Evolutionary conservation across 2,329 filamentous ascomycete genomes (phyloP), one percentile per base, ranked within the genome.

Genomic region (Pseudogymnoascus sp.): DNA sequence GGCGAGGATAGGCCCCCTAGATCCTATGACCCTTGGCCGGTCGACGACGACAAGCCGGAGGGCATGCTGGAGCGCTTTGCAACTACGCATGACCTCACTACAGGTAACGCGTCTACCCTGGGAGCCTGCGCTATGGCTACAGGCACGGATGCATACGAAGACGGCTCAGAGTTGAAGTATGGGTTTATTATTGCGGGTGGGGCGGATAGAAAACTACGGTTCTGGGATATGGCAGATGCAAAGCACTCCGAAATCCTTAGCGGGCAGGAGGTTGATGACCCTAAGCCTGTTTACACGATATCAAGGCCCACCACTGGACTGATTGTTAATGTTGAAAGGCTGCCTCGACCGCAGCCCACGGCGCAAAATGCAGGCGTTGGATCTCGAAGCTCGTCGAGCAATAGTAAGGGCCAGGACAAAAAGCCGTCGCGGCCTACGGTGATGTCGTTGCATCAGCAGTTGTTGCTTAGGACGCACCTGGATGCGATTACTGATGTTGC

Each of bases 401-500:
- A 72, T 62, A 56, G 50, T 5, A 56, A 56, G 50, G 16, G 50
- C 50, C 50, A 33, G 50, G 73, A 74, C 53, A 72, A 67, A 16
- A 68, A 83, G 68, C 83, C 87, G 53, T 83, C 89, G 1, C 83
- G 91, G 67, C 89, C 88, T 65, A 93, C 91, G 11, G 88, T 97
- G 28, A 94, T 97, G 66, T 92, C 89, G 65, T 78, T 89, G 67
- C 90, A 96, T 76, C 92, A 97, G 73, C 91, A 95, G 74, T 86
- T 91, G 75, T 75, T 99, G 68, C 77, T 97, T 63, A 89, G 86
- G 73, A 91, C 88, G 64, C 94, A 99, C 76, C 75, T 97, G 70
- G 94, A 99, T 76, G 86, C 86, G 3, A 87, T 99, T 64, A 83
- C 90, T 71, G 93, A 97, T 76, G 86, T 97, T 68, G 89, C 89